Evolutionary conservation across 2,329 filamentous ascomycete genomes (phyloP), one percentile per base, ranked within the genome.

Genomic region (Claviceps purpurea): DNA sequence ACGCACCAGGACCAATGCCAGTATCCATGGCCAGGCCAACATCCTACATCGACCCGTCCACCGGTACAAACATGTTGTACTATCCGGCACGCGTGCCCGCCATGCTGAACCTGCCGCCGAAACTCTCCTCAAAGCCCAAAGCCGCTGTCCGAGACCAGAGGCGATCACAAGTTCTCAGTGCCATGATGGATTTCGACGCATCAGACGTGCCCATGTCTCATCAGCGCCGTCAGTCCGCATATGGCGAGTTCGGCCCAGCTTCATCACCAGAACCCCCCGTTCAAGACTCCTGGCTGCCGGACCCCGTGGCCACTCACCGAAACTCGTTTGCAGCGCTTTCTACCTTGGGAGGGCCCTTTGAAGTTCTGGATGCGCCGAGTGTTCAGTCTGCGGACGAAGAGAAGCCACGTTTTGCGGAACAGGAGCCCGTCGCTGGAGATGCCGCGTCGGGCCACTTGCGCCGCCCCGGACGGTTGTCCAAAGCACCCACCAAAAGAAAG

Each of bases 61-160:
- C 84, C 1, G 84, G 81, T 4, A 81, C 91, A 58, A 75, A 83
- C 59, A 95, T 97, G 87, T 81, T 95, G 10, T 97, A 85, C 68
- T 98, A 98, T 65, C 93, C 93, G 14, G 93, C 93, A 3, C 90
- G 89, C 1, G 93, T 98, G 2, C 93, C 93, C 3, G 84, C 86
- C 56, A 90, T 95, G 83, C 76, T 98, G 53, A 97, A 95, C 60
- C 72, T 98, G 13, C 93, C 93, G 1, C 89, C 89, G 45, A 87
- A 89, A 60, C 71, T 97, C 49, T 95, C 90, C 1, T 87, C 84
- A 60, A 77, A 82, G 50, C 81, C 85, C 8, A 78, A 84, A 50
- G 70, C 78, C 2, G 70, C 75, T 10, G 75, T 82, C 5, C 77
- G 82, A 52, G 84, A 89, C 52, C 78, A 82, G 58, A 79, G 87